Evolutionary conservation across 345 rosid species (phyloP), one percentile per base, ranked within the genome.

Genomic region (Bruguiera sexangula): DNA sequence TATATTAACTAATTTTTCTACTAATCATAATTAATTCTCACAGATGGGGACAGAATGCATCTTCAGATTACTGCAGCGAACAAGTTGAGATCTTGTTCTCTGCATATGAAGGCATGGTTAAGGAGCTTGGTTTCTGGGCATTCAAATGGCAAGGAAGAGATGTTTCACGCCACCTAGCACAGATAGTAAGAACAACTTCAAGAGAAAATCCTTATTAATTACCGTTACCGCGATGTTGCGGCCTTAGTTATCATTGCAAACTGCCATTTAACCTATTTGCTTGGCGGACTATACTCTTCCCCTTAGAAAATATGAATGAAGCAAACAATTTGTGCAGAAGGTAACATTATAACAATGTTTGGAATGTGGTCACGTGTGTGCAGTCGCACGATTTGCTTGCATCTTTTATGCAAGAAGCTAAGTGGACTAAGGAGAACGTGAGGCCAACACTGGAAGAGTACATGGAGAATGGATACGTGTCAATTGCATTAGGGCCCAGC

Each of bases 391-490:
- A 43, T 29, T 22, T 72, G 59, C 57, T 72, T 13, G 56, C 65
- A 5, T 27, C 46, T 32, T 64, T 72, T 50, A 53, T 52, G 69
- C 22, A 15, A 51, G 75, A 72, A 64, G 51, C 32, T 10, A 55
- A 56, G 3, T 64, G 75, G 75, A 43, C 69, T n/a, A 32, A 39
- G 58, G 60, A 64, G 13, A 20, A 65, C 21, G 11, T 36, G 8
- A 22, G 59, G 29, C 75, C 75, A n/a, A 18, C 75, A 32, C 6
- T 72, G 65, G 63, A 72, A 53, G 64, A 72, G 5, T 72, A 72
- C 34, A 57, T 65, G 52, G 62, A 61, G 16, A 62, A 56, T 16
- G 75, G 63, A 57, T 72, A 58, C 3, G 69, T 72, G 16, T 54
- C 63, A 26, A 53, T 72, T 48, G 75, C 75, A 2, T 58, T 72